These are phyloP conservation scores for Boletus sp. DNA, from an alignment of 1,284 basidiomycete species.

Conservation along the genomic window DNA sequence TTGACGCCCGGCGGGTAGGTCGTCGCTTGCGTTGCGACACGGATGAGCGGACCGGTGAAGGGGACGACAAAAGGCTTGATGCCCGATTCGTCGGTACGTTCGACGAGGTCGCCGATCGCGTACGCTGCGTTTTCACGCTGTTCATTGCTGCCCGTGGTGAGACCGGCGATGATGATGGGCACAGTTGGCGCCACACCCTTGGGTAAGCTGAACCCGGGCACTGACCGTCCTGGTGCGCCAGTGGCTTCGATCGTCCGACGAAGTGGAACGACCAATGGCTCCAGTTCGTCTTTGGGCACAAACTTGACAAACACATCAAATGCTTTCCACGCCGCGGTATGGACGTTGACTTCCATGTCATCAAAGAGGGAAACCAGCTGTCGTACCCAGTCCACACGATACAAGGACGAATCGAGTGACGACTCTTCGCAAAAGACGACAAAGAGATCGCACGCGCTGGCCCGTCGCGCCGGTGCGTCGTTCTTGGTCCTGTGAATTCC, in stretches of 20 bases:
- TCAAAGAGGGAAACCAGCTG: conserved; percentile 88
- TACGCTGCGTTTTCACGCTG: conserved; percentile 93
- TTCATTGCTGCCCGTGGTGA: conserved; percentile 81
- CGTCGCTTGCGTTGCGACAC: conserved; percentile 87
- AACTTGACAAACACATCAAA: conserved; percentile 92
- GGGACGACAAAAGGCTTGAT: conserved; percentile 98
- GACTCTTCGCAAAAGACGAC: conserved; percentile 82
- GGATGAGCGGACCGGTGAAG: conserved; percentile 95
- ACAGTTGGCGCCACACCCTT: conserved; percentile 91
- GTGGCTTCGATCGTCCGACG: conserved; percentile 88
- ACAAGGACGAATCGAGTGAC: conserved; percentile 78
- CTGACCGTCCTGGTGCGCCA: conserved; percentile 76
- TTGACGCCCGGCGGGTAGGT: conserved; percentile 92
- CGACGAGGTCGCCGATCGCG: conserved; percentile 93
- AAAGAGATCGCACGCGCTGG: conserved; percentile 81
- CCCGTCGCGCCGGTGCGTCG: conserved; percentile 69
- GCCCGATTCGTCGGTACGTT: conserved; percentile 84
- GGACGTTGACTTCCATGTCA: conserved; percentile 74
- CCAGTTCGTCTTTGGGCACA: conserved; percentile 91
- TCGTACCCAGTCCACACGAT: conserved; percentile 95
- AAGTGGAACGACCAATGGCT: conserved; percentile 86
- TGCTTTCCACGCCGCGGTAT: conserved; percentile 83
- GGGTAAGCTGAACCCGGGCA: conserved; percentile 88
- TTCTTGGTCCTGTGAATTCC: conserved; percentile 75
- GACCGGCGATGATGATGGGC: conserved; percentile 88